Conservation (phyloP, 257 asterid species). For the Mentha longifolia region DNA sequence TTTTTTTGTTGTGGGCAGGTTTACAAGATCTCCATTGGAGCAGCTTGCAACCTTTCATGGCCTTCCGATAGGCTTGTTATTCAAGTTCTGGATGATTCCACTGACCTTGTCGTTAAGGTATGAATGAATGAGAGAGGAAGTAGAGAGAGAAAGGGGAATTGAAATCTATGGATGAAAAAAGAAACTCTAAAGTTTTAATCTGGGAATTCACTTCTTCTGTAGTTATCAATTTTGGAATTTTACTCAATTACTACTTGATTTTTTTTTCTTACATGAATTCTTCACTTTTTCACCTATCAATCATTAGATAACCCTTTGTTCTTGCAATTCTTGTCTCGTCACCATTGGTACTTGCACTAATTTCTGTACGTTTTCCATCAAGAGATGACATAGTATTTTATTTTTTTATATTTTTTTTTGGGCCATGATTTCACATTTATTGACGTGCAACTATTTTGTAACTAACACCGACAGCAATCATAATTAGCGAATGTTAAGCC, state of each 20-base stretch:
- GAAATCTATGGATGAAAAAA: constrained; percentile 12
- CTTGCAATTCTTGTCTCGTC: neutral
- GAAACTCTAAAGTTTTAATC: constrained; percentile 19
- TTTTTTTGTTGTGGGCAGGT: constrained; percentile 50
- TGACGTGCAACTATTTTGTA: constrained; percentile 14
- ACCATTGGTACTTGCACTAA: constrained; percentile 22
- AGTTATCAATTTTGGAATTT: constrained; percentile 30
- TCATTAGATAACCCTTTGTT: constrained; percentile 23
- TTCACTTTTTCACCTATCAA: constrained; percentile 7
- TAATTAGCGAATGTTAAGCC: neutral
- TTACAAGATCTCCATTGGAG: constrained; percentile 94
- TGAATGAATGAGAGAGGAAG: constrained; percentile 3
- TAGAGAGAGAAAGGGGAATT: neutral
- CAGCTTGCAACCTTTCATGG: constrained; percentile 95
- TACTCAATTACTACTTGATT: neutral
- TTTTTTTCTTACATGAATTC: neutral
- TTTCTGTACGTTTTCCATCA: neutral
- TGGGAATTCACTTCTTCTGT: constrained; percentile 31
- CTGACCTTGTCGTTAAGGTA: constrained; percentile 71
- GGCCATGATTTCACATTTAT: constrained; percentile 17
- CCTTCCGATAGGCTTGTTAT: constrained; percentile 89
- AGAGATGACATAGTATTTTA: neutral
- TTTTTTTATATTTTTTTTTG: too few relatives aligned
- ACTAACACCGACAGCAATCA: constrained; percentile 14
- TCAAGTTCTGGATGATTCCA: constrained; percentile 93